These are phyloP conservation scores for Salisapilia sapeloensis DNA, from an alignment of 352 stramenopile species.

Conservation along the genomic window DNA sequence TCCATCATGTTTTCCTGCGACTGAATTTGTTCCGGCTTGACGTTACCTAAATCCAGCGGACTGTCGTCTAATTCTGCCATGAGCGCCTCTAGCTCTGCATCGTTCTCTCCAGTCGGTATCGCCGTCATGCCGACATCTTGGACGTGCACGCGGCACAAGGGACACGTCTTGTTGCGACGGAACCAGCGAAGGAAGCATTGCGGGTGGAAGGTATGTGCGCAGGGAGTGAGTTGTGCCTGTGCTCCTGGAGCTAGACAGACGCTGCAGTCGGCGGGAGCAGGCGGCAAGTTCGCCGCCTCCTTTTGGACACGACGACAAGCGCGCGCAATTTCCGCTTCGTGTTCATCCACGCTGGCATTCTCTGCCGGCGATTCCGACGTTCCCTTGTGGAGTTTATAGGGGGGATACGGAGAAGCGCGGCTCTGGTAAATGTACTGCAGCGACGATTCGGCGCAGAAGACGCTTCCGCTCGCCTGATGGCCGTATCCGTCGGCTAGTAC, in stretches of 20 bases:
- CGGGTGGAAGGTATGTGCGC: conserved; percentile 64
- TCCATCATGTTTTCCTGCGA: conserved; percentile 12
- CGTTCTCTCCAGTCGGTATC: conserved; percentile 1
- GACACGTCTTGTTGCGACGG: conserved; percentile 50
- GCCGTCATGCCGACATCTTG: too few relatives aligned
- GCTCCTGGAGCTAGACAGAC: conserved; percentile 60
- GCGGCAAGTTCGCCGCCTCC: conserved; percentile 18
- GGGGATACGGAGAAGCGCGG: conserved; percentile 4
- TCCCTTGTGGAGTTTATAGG: background rate
- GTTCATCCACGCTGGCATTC: conserved; percentile 34
- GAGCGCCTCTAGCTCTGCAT: conserved; percentile 57
- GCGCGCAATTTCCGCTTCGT: conserved; percentile 46
- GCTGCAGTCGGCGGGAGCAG: conserved; percentile 47
- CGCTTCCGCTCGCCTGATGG: conserved; percentile 22
- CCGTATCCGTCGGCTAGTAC: conserved; percentile 61
- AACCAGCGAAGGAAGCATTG: conserved; percentile 73
- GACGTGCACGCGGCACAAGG: conserved; percentile 40
- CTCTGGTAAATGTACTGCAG: conserved; percentile 67
- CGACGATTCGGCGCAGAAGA: conserved; percentile 73
- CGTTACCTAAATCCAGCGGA: conserved; percentile 8
- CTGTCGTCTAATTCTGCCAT: conserved; percentile 64
- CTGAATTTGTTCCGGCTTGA: background rate
- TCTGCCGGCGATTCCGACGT: background rate
- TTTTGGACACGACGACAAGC: conserved; percentile 33
- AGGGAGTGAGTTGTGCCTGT: conserved; percentile 42